Evolutionary conservation across 306 rosid species (phyloP).

Genomic region (Casuarina cunninghamiana): DNA sequence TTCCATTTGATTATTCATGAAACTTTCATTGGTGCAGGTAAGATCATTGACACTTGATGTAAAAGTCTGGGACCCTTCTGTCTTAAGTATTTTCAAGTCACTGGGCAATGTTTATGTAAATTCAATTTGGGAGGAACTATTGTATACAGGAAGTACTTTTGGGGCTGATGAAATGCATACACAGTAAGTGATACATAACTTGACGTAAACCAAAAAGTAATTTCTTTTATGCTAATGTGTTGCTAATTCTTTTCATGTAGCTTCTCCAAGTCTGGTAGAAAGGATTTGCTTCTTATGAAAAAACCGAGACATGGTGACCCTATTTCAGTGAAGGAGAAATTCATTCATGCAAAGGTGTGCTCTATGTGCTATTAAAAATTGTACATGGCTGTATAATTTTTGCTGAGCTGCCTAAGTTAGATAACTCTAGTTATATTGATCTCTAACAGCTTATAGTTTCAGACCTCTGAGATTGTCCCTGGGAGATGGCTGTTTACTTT

Average conservation of each 20-base stretch:
- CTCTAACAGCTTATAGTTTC: neutral
- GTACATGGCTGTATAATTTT: neutral
- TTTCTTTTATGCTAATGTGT: conserved; percentile 28
- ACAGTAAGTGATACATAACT: conserved; percentile 44
- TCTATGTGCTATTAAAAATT: conserved; percentile 10
- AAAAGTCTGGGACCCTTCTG: conserved; percentile 75
- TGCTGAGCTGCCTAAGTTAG: neutral
- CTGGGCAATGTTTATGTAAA: conserved; percentile 65
- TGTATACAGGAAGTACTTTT: conserved; percentile 42
- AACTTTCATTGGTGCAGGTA: conserved; percentile 54
- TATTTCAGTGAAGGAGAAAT: conserved; percentile 64
- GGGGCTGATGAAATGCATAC: conserved; percentile 34
- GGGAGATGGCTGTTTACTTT: neutral
- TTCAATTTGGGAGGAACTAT: conserved; percentile 77
- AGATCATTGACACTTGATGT: conserved; percentile 85
- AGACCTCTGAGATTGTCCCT: no score
- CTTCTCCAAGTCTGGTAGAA: conserved; percentile 43
- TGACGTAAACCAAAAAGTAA: conserved; percentile 12
- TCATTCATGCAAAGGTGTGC: conserved; percentile 71
- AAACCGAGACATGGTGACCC: conserved; percentile 65
- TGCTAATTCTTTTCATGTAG: conserved; percentile 38
- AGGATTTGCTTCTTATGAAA: conserved; percentile 32
- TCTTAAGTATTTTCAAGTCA: conserved; percentile 59
- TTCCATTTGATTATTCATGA: conserved; percentile 21
- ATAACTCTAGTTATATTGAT: neutral